Evolutionary conservation across 23 red algal genomes (phyloP).

Genomic region (Gracilaria gracilis): DNA sequence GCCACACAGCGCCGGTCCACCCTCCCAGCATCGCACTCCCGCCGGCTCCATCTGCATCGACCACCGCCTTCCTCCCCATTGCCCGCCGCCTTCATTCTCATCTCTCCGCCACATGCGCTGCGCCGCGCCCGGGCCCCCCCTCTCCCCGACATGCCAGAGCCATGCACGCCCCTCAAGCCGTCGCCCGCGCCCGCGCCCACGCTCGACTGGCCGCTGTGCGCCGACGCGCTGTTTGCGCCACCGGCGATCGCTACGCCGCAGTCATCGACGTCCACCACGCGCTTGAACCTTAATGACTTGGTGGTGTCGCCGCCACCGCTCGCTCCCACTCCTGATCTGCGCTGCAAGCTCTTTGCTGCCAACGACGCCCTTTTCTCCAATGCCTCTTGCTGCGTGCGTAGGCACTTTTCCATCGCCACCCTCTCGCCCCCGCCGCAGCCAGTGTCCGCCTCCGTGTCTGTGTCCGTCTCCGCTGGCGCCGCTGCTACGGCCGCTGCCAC

Average conservation of each 20-base stretch:
- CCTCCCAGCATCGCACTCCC: no score
- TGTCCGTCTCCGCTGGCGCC: no score
- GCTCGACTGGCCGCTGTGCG: background rate
- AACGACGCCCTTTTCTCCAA: background rate
- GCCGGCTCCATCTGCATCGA: no score
- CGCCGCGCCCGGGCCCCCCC: no score
- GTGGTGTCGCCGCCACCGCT: conserved; percentile 25
- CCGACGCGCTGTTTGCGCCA: conserved; percentile 14
- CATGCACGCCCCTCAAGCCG: background rate
- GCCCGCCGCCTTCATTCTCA: background rate
- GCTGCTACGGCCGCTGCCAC: background rate
- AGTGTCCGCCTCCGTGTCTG: no score
- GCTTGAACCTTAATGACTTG: conserved; percentile 48
- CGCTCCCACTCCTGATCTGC: conserved; percentile 48
- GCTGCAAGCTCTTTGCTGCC: conserved; percentile 31
- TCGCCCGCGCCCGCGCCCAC: background rate
- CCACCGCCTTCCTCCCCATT: background rate
- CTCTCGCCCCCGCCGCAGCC: background rate
- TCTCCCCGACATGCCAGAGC: background rate
- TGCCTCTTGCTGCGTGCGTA: background rate
- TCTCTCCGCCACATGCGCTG: no score
- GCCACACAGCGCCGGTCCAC: background rate
- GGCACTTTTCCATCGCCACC: background rate
- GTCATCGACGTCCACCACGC: background rate
- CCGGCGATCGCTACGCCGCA: background rate